Evolutionary conservation across 2,329 filamentous ascomycete species (phyloP), one percentile per base, ranked within the genome.

Genomic region (Aspergillus viridinutans): DNA sequence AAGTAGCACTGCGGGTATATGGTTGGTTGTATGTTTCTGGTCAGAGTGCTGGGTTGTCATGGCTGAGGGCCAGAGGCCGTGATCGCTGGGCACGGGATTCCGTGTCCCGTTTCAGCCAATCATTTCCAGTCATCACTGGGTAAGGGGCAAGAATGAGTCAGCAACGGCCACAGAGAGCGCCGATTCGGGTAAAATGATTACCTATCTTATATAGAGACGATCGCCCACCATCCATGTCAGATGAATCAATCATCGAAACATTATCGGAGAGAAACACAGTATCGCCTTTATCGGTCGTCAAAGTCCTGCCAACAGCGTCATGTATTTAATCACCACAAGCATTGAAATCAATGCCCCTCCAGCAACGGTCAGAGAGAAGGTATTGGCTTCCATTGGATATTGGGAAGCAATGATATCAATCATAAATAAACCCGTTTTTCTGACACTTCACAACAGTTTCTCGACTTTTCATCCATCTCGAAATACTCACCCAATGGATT

Each of bases 321-420:
- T 59, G 57, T 9, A 48, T 20, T 23, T 32, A 25, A 8, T 59
- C 17, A 32, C 40, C 3, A 57, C 57, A 12, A 57, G 17, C 40
- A 53, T 57, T 17, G 51, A 59, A 25, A 59, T 59, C 26, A 48
- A 50, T n/a, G 57, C 57, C 3, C 20, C 54, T 8, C 57, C 54
- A 17, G 29, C 32, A 3, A 38, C n/a, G 1, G 57, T 59, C 6
- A 50, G 57, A n/a, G 51, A 49, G 6, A 59, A 59, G 54, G 57
- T 59, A 23, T 21, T 21, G 6, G 8, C 10, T 6, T 8, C 42
- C 26, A 1, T 12, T 12, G 3, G 20, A 45, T 8, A 17, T n/a
- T 23, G 10, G 14, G 12, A 21, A n/a, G 2, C 45, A 50, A 14
- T 51, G 9, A 9, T 28, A n/a, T 50, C 38, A 12, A 4, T 5